Base-by-base conservation (phyloP, 257 asterid species). In the Scutellaria minor region DNA sequence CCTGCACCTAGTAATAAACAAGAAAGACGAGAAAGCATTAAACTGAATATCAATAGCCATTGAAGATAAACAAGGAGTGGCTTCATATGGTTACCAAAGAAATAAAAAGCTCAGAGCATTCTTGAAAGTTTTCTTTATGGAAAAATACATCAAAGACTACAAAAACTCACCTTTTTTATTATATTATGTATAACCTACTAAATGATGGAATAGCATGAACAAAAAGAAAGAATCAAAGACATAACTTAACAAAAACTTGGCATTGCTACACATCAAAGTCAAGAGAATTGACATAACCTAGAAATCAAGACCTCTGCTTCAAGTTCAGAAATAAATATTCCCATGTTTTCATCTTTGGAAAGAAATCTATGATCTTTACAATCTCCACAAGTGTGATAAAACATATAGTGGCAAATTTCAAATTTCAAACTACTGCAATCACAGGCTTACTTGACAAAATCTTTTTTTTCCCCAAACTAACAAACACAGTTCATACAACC, bases 31-130 rank as follows among this genome's bases (percentile, higher is more conserved):
- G 18, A 52, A 57, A 58, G 64, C 68, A 37, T 47, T 24, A 57
- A 67, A 37, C 46, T 10, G n/a, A 57, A 66, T 10, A 66, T 55
- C 51, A 54, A 74, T 54, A 24, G 27, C 27, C 27, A 24, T 24
- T 3, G 55, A 64, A 10, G 15, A 54, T 42, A 10, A 52, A 42
- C 31, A 70, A 13, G 59, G 27, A 5, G n/a, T 18, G 41, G 6
- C 56, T 12, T 42, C 10, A 2, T 9, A 20, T 40, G 9, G 55
- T 50, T 35, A 50, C 40, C 37, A 37, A 27, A 7, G 2, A 53
- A 6, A 3, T 9, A 46, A 65, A 31, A 9, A 2, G 31, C n/a
- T 22, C 54, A 50, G 50, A 13, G 64, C 20, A 72, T 22, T 46
- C 6, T 13, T 1, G 14, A 14, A 61, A 68, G 27, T 22, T 24